These are phyloP conservation scores for Phytophthora capsici DNA, from an alignment of 352 stramenopile genomes.

Conservation along the genomic window DNA sequence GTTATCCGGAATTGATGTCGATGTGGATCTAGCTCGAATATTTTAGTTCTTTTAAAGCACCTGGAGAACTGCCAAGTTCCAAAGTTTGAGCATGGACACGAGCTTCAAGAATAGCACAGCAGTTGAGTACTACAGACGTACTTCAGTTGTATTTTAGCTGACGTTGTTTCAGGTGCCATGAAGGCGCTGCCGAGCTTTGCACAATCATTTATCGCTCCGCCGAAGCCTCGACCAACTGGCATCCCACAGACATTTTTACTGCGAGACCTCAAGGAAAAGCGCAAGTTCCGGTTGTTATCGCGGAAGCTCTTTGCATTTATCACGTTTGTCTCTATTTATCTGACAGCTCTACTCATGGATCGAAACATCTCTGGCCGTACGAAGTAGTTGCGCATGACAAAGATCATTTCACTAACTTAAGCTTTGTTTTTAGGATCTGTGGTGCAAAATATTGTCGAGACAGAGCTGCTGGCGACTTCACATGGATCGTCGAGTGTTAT, in stretches of 20 bases:
- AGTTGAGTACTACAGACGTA: not conserved
- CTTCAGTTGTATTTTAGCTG: too few species aligned
- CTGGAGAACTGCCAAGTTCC: too few species aligned
- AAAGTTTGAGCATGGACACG: too few species aligned
- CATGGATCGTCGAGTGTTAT: slow-evolving; percentile 40
- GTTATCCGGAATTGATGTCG: not conserved
- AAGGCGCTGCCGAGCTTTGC: slow-evolving; percentile 54
- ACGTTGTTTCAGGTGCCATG: slow-evolving; percentile 34
- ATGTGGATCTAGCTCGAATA: slow-evolving; percentile 14
- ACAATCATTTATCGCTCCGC: slow-evolving; percentile 24
- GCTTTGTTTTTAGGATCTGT: slow-evolving; percentile 44
- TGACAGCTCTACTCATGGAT: slow-evolving; percentile 64
- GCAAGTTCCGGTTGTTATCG: slow-evolving; percentile 69
- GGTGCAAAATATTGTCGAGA: slow-evolving; percentile 63
- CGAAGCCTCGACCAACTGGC: slow-evolving; percentile 20
- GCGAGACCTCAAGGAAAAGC: slow-evolving; percentile 71
- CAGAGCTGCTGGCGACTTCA: slow-evolving; percentile 52
- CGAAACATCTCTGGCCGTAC: slow-evolving; percentile 76
- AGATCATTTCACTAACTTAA: not conserved
- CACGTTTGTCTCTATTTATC: slow-evolving; percentile 69
- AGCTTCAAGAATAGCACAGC: slow-evolving; percentile 25
- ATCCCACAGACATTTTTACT: slow-evolving; percentile 65
- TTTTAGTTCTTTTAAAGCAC: not conserved
- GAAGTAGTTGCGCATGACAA: slow-evolving; percentile 15
- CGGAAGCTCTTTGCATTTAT: slow-evolving; percentile 72